Evolutionary conservation across 208 protist species (phyloP), one percentile per base, ranked within the genome.

Genomic region (Leishmania aethiopica): DNA sequence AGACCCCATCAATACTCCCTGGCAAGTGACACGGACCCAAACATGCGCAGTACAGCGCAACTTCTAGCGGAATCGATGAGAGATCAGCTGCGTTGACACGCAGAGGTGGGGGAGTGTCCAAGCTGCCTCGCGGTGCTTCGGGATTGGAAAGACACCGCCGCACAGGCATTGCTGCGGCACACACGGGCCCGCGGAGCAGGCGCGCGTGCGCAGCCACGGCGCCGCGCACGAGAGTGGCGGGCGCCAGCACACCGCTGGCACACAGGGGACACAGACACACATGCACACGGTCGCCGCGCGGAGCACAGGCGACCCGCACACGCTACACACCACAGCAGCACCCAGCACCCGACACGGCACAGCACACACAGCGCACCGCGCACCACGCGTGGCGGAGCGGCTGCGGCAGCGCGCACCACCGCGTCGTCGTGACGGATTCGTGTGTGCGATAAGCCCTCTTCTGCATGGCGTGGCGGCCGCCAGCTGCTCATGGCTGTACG

Each of bases 141-240:
- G 80, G 47, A 51, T 76, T 45, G 17, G 51, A 75, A 75, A 69
- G 74, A 59, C 80, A 75, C 80, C 66, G 80, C 80, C 35, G 51
- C 73, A 76, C 80, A 84, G 80, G 80, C 80, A 84, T 84, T 84
- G 80, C 80, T 79, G 80, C 80, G 53, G 80, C 80, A 59, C 80
- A 77, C 77, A 74, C 75, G 49, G 80, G 74, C 66, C 64, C 15
- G 28, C 75, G 35, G 72, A 60, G 72, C 53, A 79, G 64, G 66
- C 80, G 51, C 74, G 51, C 80, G 72, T 69, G 80, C 49, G 80
- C 74, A 59, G 74, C 80, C 80, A 83, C 74, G 80, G 74, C 80
- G 80, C 62, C 80, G 75, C 80, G 59, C 80, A 59, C 74, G 59
- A 28, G 59, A 72, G 64, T n/a, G 60, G 32, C 45, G 35, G 42